Percentiles rank a stretch among this genome's conserved stretches.
These are phyloP conservation scores for Dysphania ambrosioides DNA, from an alignment of 148 eudicot genomes.

Conservation along the genomic window DNA sequence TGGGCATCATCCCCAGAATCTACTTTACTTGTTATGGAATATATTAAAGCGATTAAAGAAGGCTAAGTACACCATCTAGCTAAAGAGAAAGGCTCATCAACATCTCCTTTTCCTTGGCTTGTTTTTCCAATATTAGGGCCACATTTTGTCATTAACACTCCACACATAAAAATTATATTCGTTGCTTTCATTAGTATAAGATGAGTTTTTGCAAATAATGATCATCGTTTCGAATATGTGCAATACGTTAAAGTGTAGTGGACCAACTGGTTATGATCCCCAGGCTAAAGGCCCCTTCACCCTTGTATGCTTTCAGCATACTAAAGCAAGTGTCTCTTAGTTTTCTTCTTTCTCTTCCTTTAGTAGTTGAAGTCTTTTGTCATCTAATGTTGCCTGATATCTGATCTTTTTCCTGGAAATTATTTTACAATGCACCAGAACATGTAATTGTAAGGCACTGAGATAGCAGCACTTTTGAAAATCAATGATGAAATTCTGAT, in stretches of 20 bases:
- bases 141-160: no score
- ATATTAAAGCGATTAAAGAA: constrained; percentile 51
- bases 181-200: constrained; percentile 24
- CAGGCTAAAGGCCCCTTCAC: constrained; percentile 16
- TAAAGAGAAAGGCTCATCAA: constrained; percentile 43
- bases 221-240: constrained; percentile 9
- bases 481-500: constrained; percentile 60
- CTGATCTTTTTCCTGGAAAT: constrained; percentile 21
- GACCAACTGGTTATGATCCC: constrained; percentile 34
- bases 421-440: constrained; percentile 24
- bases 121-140: no score
- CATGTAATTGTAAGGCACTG: constrained; percentile 44
- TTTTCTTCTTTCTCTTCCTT: background rate
- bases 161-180: constrained; percentile 20
- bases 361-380: constrained; percentile 33
- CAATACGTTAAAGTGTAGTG: constrained; percentile 27
- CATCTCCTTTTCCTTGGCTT: constrained; percentile 16
- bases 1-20: constrained; percentile 79
- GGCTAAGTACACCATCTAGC: constrained; percentile 37
- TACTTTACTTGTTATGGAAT: constrained; percentile 55
- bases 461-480: constrained; percentile 41
- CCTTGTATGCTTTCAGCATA: constrained; percentile 20
- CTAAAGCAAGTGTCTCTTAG: no score
- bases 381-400: constrained; percentile 28
- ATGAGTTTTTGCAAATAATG: constrained; percentile 2